Evolutionary conservation across 129 eudicot genomes (phyloP).

Genomic region (Flaveria bidentis): DNA sequence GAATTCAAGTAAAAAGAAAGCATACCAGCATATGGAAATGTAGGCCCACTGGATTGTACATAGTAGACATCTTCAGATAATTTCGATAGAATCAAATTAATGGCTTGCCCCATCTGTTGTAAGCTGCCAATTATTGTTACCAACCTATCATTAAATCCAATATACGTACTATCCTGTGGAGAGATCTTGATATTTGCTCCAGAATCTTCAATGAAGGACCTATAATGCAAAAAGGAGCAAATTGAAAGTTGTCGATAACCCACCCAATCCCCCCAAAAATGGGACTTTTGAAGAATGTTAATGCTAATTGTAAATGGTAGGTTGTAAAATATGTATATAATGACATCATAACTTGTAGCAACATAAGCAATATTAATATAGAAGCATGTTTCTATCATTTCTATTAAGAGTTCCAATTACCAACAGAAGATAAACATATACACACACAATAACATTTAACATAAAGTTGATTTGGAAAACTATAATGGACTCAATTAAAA

Average conservation of each 20-base stretch:
- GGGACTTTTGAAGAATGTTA: not conserved
- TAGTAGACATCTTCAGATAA: conserved; percentile 70
- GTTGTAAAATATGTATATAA: not conserved
- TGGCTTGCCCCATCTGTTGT: conserved; percentile 72
- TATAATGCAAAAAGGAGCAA: conserved; percentile 31
- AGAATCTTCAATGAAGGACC: conserved; percentile 92
- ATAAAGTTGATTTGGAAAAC: not conserved
- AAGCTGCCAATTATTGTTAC: conserved; percentile 70
- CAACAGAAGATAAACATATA: not conserved
- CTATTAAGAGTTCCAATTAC: conserved; percentile 9
- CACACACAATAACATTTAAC: not conserved
- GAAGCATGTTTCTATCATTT: conserved; percentile 1
- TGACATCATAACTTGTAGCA: conserved; percentile 4
- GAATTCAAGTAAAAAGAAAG: not conserved
- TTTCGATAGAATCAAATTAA: conserved; percentile 68
- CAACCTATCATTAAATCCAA: conserved; percentile 77
- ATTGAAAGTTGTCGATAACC: not conserved
- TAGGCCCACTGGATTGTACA: conserved; percentile 58
- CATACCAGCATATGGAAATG: conserved; percentile 79
- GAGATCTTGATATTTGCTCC: conserved; percentile 85
- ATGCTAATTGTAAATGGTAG: not conserved
- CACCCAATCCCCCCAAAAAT: not conserved
- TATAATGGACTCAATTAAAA: not conserved
- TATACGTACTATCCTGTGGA: conserved; percentile 69
- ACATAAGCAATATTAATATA: not conserved